phyloP scores from a whole-genome alignment of 345 rosid genomes.

The Linum tenue region DNA sequence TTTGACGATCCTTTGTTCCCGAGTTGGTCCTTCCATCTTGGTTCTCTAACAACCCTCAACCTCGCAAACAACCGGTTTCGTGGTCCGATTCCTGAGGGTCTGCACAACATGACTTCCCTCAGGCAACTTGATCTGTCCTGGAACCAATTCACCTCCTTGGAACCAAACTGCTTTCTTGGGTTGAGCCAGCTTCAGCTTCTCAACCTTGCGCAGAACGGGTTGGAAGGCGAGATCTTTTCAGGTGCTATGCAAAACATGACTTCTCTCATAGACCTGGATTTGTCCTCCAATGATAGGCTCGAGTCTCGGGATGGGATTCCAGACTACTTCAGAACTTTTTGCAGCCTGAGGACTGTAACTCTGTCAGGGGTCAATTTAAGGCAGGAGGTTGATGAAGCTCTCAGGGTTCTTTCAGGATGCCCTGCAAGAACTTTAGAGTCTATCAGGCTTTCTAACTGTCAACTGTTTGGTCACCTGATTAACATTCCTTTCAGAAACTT shows the following conservation, averaged over 20 bases:
- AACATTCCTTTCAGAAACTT: background rate
- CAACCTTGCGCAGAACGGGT: background rate
- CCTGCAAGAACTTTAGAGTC: background rate
- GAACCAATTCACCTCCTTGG: background rate
- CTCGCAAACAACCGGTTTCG: background rate
- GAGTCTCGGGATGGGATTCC: background rate
- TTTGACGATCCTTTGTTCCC: background rate
- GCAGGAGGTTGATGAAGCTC: background rate
- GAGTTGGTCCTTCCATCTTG: background rate
- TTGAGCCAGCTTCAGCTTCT: background rate
- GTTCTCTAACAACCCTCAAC: background rate
- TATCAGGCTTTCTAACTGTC: background rate
- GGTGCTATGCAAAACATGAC: constrained; percentile 1
- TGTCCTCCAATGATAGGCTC: background rate
- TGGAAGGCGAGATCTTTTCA: constrained; percentile 1
- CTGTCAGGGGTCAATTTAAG: background rate
- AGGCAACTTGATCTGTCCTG: background rate
- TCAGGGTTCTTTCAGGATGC: background rate
- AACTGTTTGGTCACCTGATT: background rate
- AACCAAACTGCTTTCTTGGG: background rate
- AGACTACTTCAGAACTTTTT: background rate
- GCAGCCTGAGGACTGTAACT: background rate
- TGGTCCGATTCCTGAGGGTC: constrained; percentile 2
- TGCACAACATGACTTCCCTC: background rate
- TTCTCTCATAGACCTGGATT: background rate